Evolutionary conservation across 2,329 filamentous ascomycete species (phyloP).

Genomic region (Calonectria pseudoturangicola): DNA sequence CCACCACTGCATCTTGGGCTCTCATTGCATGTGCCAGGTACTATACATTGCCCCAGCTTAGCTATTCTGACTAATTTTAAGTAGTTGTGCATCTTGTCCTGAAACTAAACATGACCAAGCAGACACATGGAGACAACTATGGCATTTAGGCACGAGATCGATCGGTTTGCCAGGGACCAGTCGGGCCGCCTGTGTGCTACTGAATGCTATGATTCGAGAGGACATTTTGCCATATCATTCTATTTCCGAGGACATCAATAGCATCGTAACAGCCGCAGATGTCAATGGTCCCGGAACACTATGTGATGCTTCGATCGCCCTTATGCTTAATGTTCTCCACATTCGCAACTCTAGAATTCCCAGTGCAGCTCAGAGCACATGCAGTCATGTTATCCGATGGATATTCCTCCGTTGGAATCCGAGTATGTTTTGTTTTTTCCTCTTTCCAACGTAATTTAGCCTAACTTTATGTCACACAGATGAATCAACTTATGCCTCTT

Average conservation of each 20-base stretch:
- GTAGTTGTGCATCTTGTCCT: constrained; percentile 57
- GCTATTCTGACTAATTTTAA: constrained; percentile 46
- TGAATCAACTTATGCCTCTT: constrained; percentile 80
- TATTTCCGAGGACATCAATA: constrained; percentile 81
- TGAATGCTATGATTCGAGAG: constrained; percentile 80
- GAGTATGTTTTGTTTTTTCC: constrained; percentile 69
- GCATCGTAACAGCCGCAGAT: constrained; percentile 85
- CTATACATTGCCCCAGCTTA: constrained; percentile 6
- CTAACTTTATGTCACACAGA: constrained; percentile 64
- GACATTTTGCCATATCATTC: constrained; percentile 80
- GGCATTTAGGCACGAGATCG: constrained; percentile 83
- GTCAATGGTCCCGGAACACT: constrained; percentile 86
- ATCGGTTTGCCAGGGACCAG: constrained; percentile 82
- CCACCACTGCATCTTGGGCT: constrained; percentile 83
- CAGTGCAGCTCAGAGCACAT: constrained; percentile 79
- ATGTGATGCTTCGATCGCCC: constrained; percentile 84
- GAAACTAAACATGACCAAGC: constrained; percentile 59
- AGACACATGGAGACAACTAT: constrained; percentile 81
- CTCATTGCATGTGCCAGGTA: constrained; percentile 89
- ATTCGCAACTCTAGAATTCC: constrained; percentile 81
- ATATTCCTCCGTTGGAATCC: constrained; percentile 88
- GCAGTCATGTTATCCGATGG: constrained; percentile 87
- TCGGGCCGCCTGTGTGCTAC: constrained; percentile 84
- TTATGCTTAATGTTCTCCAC: constrained; percentile 83
- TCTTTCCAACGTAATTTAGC: not conserved